phyloP scores from a whole-genome alignment of 2,329 filamentous ascomycete species.

The Calonectria crousiana region DNA sequence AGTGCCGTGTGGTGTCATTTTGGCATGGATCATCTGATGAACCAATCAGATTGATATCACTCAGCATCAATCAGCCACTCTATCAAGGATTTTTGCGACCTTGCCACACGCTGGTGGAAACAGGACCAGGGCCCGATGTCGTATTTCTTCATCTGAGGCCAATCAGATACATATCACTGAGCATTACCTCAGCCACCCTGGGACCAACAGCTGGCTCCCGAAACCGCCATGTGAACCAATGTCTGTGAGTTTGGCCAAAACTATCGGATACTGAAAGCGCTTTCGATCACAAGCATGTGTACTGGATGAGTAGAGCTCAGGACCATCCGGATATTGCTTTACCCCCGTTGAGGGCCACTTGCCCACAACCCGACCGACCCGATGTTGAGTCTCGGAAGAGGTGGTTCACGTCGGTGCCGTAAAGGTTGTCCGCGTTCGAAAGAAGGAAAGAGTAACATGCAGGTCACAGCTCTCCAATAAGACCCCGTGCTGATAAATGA shows the following conservation, averaged over 20 bases:
- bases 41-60: background rate
- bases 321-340: background rate
- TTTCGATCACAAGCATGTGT: no score
- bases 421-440: no score
- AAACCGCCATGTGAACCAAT: background rate
- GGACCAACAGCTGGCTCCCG: background rate
- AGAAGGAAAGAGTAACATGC: no score
- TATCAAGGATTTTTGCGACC: background rate
- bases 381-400: background rate
- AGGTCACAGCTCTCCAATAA: no score
- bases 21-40: background rate
- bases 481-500: no score
- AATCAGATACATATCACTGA: background rate
- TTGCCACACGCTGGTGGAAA: background rate
- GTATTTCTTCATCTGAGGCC: background rate
- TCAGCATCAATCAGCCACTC: background rate
- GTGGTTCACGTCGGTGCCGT: background rate
- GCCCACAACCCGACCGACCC: background rate
- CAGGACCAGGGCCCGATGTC: background rate
- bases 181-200: background rate
- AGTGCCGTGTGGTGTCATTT: background rate
- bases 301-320: background rate
- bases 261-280: no score
- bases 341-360: background rate
- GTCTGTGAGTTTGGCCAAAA: background rate